Evolutionary conservation across 1,284 basidiomycete species (phyloP).

Genomic region (Cutaneotrichosporon curvatum): DNA sequence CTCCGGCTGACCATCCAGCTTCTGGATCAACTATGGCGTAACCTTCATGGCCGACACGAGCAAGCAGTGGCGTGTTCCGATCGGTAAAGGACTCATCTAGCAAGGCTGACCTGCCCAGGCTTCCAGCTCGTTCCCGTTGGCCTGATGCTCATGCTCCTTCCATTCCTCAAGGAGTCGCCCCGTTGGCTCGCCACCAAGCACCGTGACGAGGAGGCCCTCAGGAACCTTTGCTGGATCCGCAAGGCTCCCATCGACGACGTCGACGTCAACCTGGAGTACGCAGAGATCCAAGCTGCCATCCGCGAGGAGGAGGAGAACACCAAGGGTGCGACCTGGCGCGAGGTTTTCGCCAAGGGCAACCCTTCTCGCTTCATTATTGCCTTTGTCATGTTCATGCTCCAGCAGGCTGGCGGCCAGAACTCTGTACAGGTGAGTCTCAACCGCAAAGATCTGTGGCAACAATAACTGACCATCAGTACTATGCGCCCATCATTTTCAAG

Average conservation of each 20-base stretch:
- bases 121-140: slow-evolving; percentile 59
- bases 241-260: slow-evolving; percentile 51
- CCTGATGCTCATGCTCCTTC: slow-evolving; percentile 63
- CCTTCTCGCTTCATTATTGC: slow-evolving; percentile 62
- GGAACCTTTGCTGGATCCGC: slow-evolving; percentile 55
- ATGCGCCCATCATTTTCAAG: slow-evolving; percentile 57
- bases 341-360: slow-evolving; percentile 66
- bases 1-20: too few relatives aligned
- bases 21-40: slow-evolving; percentile 37
- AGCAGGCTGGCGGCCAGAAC: slow-evolving; percentile 61
- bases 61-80: slow-evolving; percentile 41
- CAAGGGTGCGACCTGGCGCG: slow-evolving; percentile 47
- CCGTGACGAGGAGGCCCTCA: slow-evolving; percentile 52
- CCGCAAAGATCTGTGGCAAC: background rate
- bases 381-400: slow-evolving; percentile 52
- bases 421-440: slow-evolving; percentile 48
- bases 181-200: slow-evolving; percentile 57
- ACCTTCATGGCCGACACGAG: slow-evolving; percentile 25
- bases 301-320: slow-evolving; percentile 46
- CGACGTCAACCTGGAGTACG: slow-evolving; percentile 50
- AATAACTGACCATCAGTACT: slow-evolving; percentile 46
- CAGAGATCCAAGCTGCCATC: slow-evolving; percentile 54
- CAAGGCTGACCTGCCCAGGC: too few relatives aligned
- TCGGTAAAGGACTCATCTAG: too few relatives aligned
- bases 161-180: slow-evolving; percentile 54